Evolutionary conservation across 345 rosid species (phyloP).

Genomic region (Populus pruinosa): DNA sequence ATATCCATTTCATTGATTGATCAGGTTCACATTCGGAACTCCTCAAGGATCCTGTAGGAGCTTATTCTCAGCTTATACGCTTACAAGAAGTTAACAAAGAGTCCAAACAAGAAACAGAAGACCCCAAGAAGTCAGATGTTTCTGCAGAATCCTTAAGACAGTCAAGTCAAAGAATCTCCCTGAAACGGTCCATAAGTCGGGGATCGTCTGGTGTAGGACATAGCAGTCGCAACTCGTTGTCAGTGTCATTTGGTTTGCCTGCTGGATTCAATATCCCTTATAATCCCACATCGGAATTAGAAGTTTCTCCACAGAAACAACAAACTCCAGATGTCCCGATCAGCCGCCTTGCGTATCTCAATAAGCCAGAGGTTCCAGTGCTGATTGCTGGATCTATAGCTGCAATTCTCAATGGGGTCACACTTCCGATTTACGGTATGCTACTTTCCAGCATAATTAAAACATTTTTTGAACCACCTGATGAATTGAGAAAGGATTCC

Average conservation of each 20-base stretch:
- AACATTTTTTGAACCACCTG: conserved; percentile 56
- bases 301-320: conserved; percentile 24
- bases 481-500: conserved; percentile 52
- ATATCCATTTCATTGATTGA: neutral
- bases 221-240: conserved; percentile 57
- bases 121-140: conserved; percentile 11
- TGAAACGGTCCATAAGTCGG: conserved; percentile 49
- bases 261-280: conserved; percentile 36
- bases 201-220: conserved; percentile 57
- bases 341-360: conserved; percentile 54
- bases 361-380: conserved; percentile 79
- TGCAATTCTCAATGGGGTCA: conserved; percentile 48
- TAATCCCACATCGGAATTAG: conserved; percentile 19
- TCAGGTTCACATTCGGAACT: conserved; percentile 55
- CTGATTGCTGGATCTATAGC: conserved; percentile 51
- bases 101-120: conserved; percentile 38
- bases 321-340: conserved; percentile 44
- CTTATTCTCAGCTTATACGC: conserved; percentile 78
- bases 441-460: conserved; percentile 49
- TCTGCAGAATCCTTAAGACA: conserved; percentile 13
- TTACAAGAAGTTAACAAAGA: conserved; percentile 60
- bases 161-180: conserved; percentile 40
- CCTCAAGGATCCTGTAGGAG: conserved; percentile 65
- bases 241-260: conserved; percentile 58
- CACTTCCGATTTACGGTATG: conserved; percentile 57